Conservation (phyloP, 2,329 filamentous ascomycete species). For the Penicillium sp. region DNA sequence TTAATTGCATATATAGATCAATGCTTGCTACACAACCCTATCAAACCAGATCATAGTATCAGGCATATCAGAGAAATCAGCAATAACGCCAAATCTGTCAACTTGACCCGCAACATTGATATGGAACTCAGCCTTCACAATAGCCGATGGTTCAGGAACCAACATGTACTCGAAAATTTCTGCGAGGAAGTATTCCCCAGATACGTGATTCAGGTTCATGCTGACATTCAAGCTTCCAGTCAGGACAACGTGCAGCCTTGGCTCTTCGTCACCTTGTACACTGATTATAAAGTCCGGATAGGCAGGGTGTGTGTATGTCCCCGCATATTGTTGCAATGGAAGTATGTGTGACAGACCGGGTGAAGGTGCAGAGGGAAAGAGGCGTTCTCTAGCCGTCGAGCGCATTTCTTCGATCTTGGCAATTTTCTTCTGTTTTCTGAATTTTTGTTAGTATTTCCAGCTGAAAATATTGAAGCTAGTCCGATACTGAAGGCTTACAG, state of each 20-base stretch:
- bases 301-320: neutral
- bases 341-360: neutral
- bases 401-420: neutral
- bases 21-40: neutral
- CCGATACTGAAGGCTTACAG: neutral
- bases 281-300: neutral
- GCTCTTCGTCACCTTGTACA: neutral
- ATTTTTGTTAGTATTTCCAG: neutral
- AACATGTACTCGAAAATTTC: neutral
- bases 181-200: neutral
- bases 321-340: neutral
- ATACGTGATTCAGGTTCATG: neutral
- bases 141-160: neutral
- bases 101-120: neutral
- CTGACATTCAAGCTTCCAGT: neutral
- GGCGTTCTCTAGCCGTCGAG: neutral
- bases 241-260: neutral
- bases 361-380: neutral
- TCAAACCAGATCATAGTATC: neutral
- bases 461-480: neutral
- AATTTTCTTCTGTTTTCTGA: neutral
- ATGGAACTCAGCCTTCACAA: neutral
- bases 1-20: neutral
- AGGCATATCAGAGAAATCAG: neutral
- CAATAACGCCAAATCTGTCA: neutral